These are phyloP conservation scores for Stemphylium beticola DNA, from an alignment of 2,329 filamentous ascomycete genomes.

Conservation along the genomic window DNA sequence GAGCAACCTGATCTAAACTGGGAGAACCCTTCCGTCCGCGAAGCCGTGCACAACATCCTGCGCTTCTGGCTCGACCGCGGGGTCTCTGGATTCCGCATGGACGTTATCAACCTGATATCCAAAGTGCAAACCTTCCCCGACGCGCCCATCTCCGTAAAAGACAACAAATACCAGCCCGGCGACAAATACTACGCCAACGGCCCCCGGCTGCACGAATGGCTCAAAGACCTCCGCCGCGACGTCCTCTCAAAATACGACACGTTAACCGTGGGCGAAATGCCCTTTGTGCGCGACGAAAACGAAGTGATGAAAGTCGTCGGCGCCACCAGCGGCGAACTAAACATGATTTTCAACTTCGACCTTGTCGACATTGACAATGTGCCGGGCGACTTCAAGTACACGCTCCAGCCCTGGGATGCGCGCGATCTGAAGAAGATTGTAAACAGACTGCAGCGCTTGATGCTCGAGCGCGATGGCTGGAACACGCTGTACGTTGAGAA, in stretches of 20 bases:
- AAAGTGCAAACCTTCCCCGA: constrained; percentile 43
- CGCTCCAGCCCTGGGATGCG: constrained; percentile 43
- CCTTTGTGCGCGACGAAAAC: constrained; percentile 56
- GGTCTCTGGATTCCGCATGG: constrained; percentile 57
- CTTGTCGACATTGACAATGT: constrained; percentile 49
- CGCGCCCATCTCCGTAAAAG: constrained; percentile 35
- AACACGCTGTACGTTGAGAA: constrained; percentile 61
- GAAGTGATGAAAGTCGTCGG: constrained; percentile 56
- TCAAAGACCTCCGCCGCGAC: constrained; percentile 67
- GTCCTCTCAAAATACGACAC: constrained; percentile 67
- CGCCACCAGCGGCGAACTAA: constrained; percentile 58
- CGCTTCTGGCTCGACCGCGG: constrained; percentile 80
- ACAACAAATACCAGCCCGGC: constrained; percentile 49
- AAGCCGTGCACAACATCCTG: constrained; percentile 74
- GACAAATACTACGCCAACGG: constrained; percentile 69
- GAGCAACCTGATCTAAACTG: constrained; percentile 85
- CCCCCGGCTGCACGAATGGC: constrained; percentile 71
- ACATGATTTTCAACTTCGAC: constrained; percentile 70
- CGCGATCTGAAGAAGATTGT: constrained; percentile 43
- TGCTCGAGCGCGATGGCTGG: constrained; percentile 51
- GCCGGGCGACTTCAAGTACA: constrained; percentile 46
- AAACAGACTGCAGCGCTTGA: constrained; percentile 44
- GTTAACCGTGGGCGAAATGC: constrained; percentile 71
- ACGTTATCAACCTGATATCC: constrained; percentile 49
- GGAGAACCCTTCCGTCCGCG: constrained; percentile 71